Evolutionary conservation across 345 rosid species (phyloP), one percentile per base, ranked within the genome.

Genomic region (Boechera retrofracta): DNA sequence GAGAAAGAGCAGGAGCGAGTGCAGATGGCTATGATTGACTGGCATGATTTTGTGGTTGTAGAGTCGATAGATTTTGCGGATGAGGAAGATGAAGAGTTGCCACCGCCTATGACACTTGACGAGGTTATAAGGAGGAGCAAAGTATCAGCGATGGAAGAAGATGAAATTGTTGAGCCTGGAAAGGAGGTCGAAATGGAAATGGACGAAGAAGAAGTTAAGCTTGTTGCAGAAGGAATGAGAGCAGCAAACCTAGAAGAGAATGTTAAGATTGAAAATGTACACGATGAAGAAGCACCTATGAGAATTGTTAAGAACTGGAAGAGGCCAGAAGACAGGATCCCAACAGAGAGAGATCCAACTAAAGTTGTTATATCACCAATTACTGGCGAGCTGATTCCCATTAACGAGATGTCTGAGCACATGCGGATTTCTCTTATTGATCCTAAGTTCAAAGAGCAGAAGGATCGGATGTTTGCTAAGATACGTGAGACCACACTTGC

Each of bases 341-440:
- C 49, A n/a, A 44, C 49, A 0, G 49, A 44, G 5, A 44, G 49
- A 44, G 49, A 44, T 44, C 49, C 49, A 44, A 44, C 49, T 44
- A 44, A 44, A 44, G 49, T 44, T 44, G 49, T 44, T 44, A 44
- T 44, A 44, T 44, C 49, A 44, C 49, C 49, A 12, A 44, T 44
- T 5, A 44, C 49, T 44, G 49, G 49, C 16, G 49, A 44, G 16
- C 16, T 44, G 16, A 44, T 44, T 13, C 49, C 49, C 49, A 44
- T 44, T 44, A 44, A 15, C 49, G 49, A 44, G 49, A 44, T 44
- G 49, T 44, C 49, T 44, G 49, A 44, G 49, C 49, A 44, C 49
- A 44, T 44, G 49, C 49, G 49, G 2, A 44, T 44, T 5, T 44
- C 49, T 13, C 49, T 44, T 44, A 44, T 44, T 44, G 49, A 44